Evolutionary conservation across 108 stramenopile species (phyloP).

Genomic region (Cyclotella sp.): DNA sequence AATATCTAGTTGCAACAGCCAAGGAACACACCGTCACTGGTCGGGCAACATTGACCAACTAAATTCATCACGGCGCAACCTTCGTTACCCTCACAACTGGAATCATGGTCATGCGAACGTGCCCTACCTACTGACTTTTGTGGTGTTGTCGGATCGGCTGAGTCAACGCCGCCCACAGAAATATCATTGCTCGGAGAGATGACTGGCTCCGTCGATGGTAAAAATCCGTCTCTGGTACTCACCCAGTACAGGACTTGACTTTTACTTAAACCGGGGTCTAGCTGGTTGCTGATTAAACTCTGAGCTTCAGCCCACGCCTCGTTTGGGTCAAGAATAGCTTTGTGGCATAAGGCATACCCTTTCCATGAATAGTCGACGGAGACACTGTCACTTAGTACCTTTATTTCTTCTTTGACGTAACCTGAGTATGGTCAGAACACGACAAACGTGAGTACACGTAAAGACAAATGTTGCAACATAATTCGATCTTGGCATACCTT

Average conservation of each 20-base stretch:
- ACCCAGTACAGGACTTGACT: constrained; percentile 84
- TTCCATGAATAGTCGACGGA: constrained; percentile 80
- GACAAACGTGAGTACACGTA: not conserved
- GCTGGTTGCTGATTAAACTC: constrained; percentile 61
- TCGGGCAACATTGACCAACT: constrained; percentile 66
- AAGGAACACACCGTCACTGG: constrained; percentile 32
- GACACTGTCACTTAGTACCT: constrained; percentile 18
- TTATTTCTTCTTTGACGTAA: constrained; percentile 64
- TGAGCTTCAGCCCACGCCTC: constrained; percentile 79
- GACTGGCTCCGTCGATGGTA: constrained; percentile 28
- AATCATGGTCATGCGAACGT: not conserved
- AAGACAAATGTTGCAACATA: not conserved
- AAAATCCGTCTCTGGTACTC: constrained; percentile 62
- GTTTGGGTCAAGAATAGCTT: constrained; percentile 77
- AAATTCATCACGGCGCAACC: constrained; percentile 41
- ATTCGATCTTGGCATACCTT: constrained; percentile 19
- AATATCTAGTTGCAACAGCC: constrained; percentile 43
- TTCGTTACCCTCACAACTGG: constrained; percentile 49
- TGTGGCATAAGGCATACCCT: constrained; percentile 72
- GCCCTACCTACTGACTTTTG: constrained; percentile 5
- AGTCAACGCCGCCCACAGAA: constrained; percentile 1
- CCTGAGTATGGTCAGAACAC: constrained; percentile 8
- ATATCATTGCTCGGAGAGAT: not conserved
- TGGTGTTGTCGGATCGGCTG: not conserved
- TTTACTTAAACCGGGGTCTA: constrained; percentile 83